Percentiles rank a stretch among this genome's conserved stretches.
These are phyloP conservation scores for Mycena rebaudengoi DNA, from an alignment of 768 basidiomycete species.

Conservation along the genomic window DNA sequence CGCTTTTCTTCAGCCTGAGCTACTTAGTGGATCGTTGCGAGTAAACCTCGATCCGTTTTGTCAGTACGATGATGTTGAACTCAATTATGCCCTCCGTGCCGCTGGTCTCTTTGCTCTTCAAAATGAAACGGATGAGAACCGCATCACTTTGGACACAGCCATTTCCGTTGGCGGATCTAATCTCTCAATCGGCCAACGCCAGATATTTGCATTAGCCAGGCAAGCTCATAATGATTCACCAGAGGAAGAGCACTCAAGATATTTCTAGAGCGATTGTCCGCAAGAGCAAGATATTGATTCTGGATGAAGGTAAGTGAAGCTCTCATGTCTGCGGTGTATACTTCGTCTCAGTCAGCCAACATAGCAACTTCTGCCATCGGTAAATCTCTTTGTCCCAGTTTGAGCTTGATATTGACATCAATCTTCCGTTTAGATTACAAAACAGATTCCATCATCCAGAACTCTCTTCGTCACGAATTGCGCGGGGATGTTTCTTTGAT, in stretches of 20 bases:
- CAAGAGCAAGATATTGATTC: conserved; percentile 29
- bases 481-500: conserved; percentile 14
- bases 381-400: too few relatives aligned
- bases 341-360: not conserved
- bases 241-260: not conserved
- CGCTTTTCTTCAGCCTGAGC: conserved; percentile 35
- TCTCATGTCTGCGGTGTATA: not conserved
- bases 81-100: conserved; percentile 45
- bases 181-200: conserved; percentile 54
- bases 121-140: conserved; percentile 36
- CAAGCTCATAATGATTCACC: conserved; percentile 4
- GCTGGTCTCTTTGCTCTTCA: conserved; percentile 45
- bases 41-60: conserved; percentile 57
- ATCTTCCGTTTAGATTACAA: conserved; percentile 36
- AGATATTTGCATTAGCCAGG: conserved; percentile 52
- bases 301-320: conserved; percentile 23
- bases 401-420: not conserved
- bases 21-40: conserved; percentile 52
- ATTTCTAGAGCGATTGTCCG: conserved; percentile 18
- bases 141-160: conserved; percentile 25
- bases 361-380: conserved; percentile 20
- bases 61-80: conserved; percentile 50
- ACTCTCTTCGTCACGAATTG: conserved; percentile 37
- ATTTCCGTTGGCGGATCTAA: conserved; percentile 28
- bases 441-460: conserved; percentile 55